phyloP scores from a whole-genome alignment of 768 basidiomycete genomes.

The Rhodotorula toruloides region DNA sequence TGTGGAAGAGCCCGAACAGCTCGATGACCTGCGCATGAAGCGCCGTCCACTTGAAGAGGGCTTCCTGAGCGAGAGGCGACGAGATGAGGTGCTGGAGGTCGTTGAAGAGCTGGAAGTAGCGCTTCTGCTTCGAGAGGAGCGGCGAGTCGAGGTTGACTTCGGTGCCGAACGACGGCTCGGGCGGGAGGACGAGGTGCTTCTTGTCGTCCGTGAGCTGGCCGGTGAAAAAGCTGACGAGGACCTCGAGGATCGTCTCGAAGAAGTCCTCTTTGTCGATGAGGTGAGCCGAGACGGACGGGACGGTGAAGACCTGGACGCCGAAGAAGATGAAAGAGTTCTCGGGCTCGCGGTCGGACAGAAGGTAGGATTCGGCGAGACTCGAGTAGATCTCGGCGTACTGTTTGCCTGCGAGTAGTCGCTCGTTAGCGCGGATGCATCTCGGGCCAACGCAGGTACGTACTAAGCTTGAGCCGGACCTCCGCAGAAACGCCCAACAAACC shows the following conservation, averaged over 20 bases:
- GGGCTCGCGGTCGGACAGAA: slow-evolving; percentile 85
- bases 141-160: background rate
- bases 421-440: too few relatives aligned
- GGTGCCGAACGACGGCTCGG: slow-evolving; percentile 61
- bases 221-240: slow-evolving; percentile 69
- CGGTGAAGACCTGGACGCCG: slow-evolving; percentile 85
- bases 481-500: slow-evolving; percentile 32
- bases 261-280: slow-evolving; percentile 70
- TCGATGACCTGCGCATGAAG: slow-evolving; percentile 67
- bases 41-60: slow-evolving; percentile 64
- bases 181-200: slow-evolving; percentile 63
- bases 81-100: slow-evolving; percentile 63
- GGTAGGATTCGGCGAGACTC: slow-evolving; percentile 79
- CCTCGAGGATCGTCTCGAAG: slow-evolving; percentile 67
- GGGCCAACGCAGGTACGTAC: slow-evolving; percentile 52
- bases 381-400: slow-evolving; percentile 55
- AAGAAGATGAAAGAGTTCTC: slow-evolving; percentile 94
- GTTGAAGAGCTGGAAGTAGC: slow-evolving; percentile 84
- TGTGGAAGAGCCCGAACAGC: slow-evolving; percentile 85
- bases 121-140: slow-evolving; percentile 40
- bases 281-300: slow-evolving; percentile 74
- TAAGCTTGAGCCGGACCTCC: slow-evolving; percentile 69
- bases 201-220: slow-evolving; percentile 54
- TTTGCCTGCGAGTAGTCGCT: slow-evolving; percentile 4
- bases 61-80: slow-evolving; percentile 62